phyloP scores from a whole-genome alignment of 2,329 filamentous ascomycete species.

The Colletotrichum sp. region DNA sequence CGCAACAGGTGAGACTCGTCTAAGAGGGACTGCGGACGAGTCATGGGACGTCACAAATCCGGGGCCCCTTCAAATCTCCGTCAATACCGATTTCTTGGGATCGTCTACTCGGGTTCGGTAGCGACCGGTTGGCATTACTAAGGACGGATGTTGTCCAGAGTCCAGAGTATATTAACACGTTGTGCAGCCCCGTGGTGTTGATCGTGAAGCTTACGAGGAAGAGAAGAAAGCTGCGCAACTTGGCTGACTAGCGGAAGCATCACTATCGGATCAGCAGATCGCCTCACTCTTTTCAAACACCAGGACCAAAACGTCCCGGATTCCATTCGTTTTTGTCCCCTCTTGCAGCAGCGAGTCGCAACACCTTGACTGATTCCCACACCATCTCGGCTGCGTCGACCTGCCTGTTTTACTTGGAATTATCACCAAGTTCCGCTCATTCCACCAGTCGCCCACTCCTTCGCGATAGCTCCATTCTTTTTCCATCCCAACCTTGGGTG shows the following conservation, averaged over 20 bases:
- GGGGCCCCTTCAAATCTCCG: slow-evolving; percentile 2
- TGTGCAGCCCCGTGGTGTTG: neutral
- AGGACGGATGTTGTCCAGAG: neutral
- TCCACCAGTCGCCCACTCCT: neutral
- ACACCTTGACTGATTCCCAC: neutral
- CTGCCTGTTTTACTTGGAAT: neutral
- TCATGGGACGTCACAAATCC: neutral
- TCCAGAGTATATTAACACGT: slow-evolving; percentile 4
- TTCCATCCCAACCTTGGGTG: neutral
- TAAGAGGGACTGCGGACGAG: neutral
- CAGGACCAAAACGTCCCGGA: neutral
- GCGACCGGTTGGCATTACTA: neutral
- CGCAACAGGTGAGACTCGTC: neutral
- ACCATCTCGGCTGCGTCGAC: neutral
- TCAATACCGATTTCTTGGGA: neutral
- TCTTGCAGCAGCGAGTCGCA: neutral
- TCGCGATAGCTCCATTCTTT: neutral
- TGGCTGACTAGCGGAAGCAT: neutral
- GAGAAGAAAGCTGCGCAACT: neutral
- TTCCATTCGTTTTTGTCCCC: neutral
- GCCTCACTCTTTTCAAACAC: neutral
- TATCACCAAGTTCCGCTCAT: neutral
- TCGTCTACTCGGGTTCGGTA: neutral
- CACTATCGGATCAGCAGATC: neutral
- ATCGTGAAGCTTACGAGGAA: neutral